phyloP scores from a whole-genome alignment of 495 filamentous ascomycete genomes.

The Aeminium ludgeri region DNA sequence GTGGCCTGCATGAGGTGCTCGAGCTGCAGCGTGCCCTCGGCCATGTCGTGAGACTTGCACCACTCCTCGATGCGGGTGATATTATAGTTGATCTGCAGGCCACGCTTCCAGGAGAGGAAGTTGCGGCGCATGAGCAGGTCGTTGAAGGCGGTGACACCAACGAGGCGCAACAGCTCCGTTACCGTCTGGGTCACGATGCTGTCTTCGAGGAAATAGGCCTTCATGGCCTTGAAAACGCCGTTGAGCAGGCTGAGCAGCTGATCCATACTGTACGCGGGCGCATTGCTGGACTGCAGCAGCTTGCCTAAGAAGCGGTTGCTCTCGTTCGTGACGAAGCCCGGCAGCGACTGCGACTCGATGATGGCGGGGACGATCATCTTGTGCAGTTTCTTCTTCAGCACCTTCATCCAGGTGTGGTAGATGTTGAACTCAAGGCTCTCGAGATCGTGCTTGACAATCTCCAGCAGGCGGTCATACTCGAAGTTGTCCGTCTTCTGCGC shows the following conservation, averaged over 20 bases:
- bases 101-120: slow-evolving; percentile 98
- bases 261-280: slow-evolving; percentile 96
- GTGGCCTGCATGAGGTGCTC: slow-evolving; percentile 99
- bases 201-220: slow-evolving; percentile 92
- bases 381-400: slow-evolving; percentile 92
- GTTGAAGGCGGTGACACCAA: slow-evolving; percentile 98
- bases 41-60: slow-evolving; percentile 99
- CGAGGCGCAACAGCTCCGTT: slow-evolving; percentile 81
- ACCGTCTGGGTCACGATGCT: slow-evolving; percentile 87
- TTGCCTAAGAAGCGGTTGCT: slow-evolving; percentile 96
- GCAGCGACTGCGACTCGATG: slow-evolving; percentile 95
- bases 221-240: slow-evolving; percentile 95
- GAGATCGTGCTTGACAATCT: slow-evolving; percentile 97
- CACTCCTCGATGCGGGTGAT: slow-evolving; percentile 99
- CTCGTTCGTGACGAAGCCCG: slow-evolving; percentile 96
- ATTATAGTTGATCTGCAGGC: slow-evolving; percentile 99
- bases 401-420: slow-evolving; percentile 99
- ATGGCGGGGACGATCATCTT: slow-evolving; percentile 99
- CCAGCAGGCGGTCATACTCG: slow-evolving; percentile 91
- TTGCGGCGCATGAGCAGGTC: slow-evolving; percentile 94
- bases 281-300: slow-evolving; percentile 69
- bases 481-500: slow-evolving; percentile 98
- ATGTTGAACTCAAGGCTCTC: slow-evolving; percentile 99
- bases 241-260: slow-evolving; percentile 92
- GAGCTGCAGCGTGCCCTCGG: slow-evolving; percentile 88